These are phyloP conservation scores for Pleurotus tuber-regium DNA, from an alignment of 768 basidiomycete species.

Conservation along the genomic window DNA sequence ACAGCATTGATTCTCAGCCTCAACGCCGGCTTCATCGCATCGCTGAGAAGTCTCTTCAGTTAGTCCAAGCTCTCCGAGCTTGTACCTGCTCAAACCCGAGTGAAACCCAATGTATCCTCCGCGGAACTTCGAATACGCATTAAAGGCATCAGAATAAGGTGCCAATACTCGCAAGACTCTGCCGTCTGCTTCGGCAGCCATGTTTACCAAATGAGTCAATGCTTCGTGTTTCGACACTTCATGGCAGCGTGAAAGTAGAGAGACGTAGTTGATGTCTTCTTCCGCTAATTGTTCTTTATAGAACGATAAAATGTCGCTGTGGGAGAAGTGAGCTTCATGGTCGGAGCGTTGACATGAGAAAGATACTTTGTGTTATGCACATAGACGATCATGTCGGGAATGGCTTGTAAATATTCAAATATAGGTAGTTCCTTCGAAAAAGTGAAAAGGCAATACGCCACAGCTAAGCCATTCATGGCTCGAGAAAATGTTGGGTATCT, in stretches of 20 bases:
- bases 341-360: no score
- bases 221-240: slow-evolving; percentile 18
- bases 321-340: not conserved
- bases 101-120: slow-evolving; percentile 20
- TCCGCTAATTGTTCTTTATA: slow-evolving; percentile 26
- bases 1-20: no score
- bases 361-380: slow-evolving; percentile 31
- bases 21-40: no score
- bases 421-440: slow-evolving; percentile 26
- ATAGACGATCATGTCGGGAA: slow-evolving; percentile 27
- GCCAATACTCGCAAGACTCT: slow-evolving; percentile 19
- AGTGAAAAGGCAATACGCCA: slow-evolving; percentile 28
- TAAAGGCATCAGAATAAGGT: slow-evolving; percentile 11
- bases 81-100: slow-evolving; percentile 15
- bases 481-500: slow-evolving; percentile 11
- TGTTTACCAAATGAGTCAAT: slow-evolving; percentile 14
- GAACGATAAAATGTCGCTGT: slow-evolving; percentile 27
- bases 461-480: slow-evolving; percentile 23
- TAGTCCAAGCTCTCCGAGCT: slow-evolving; percentile 11
- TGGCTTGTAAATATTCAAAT: slow-evolving; percentile 28
- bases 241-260: slow-evolving; percentile 17
- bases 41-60: no score
- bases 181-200: slow-evolving; percentile 16
- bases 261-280: slow-evolving; percentile 23
- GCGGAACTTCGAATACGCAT: slow-evolving; percentile 17